phyloP scores from a whole-genome alignment of 1,284 basidiomycete genomes.

The Cryptococcus maquisensis region DNA sequence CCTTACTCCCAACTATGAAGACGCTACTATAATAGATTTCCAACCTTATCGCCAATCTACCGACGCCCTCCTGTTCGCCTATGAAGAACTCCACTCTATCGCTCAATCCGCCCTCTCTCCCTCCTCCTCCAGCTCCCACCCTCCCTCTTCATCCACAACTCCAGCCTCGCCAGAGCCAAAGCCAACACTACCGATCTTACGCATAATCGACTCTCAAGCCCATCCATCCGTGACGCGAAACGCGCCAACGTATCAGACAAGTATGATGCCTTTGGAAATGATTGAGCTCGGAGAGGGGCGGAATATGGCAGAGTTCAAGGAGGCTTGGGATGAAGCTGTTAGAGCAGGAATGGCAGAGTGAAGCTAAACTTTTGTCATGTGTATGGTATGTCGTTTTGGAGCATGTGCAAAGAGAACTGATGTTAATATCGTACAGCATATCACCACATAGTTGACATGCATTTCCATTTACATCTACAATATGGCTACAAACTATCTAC shows the following conservation, averaged over 20 bases:
- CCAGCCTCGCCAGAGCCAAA: conserved; percentile 2
- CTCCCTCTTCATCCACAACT: too few relatives aligned
- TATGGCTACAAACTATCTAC: neutral
- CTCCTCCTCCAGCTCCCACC: neutral
- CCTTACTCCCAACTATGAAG: conserved; percentile 69
- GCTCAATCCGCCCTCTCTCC: conserved; percentile 20
- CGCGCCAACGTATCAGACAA: conserved; percentile 72
- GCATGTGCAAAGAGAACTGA: neutral
- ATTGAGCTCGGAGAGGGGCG: conserved; percentile 70
- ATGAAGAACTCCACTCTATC: conserved; percentile 64
- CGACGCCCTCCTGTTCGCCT: conserved; percentile 80
- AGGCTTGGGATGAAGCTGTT: conserved; percentile 41
- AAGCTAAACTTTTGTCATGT: neutral
- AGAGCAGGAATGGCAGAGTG: conserved; percentile 23
- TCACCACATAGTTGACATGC: neutral
- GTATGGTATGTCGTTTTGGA: neutral
- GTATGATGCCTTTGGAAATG: conserved; percentile 89
- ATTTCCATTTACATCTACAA: neutral
- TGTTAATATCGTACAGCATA: neutral
- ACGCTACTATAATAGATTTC: conserved; percentile 81
- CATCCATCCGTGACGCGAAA: conserved; percentile 65
- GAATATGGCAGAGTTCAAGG: conserved; percentile 65
- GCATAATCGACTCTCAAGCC: conserved; percentile 65
- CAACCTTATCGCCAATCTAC: conserved; percentile 82
- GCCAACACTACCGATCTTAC: conserved; percentile 54